Base-by-base conservation (phyloP, 1,139 yeast genomes). In the Candida sp. region DNA sequence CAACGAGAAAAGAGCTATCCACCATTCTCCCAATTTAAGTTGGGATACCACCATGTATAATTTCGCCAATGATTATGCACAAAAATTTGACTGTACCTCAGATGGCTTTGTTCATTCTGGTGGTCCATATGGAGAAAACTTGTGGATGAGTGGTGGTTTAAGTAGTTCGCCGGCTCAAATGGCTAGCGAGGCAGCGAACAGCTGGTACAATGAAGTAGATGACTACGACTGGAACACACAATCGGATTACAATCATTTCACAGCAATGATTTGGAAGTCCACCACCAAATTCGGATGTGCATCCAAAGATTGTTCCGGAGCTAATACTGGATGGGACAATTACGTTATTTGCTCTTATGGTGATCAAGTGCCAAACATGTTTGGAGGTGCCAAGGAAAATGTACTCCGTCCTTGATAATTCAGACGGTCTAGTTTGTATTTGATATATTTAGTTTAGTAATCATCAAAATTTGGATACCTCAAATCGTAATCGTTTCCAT, bases 51-150 rank as follows among this genome's bases (percentile, higher is more conserved):
- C 70, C 12, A 67, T 87, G 42, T 88, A 84, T 48, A 53, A 63
- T 32, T 83, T 78, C 57, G 96, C 97, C 40, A 81, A 82, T 61
- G 61, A 66, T 50, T 83, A 81, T 64, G 89, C 91, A 34, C 75
- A 77, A 60, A 55, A 64, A 34, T 86, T 83, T 66, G 78, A 78
- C 60, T 89, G 97, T 68, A 29, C 38, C 21, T 81, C 82, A 35
- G 86, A 87, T 46, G 52, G 58, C 19, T 79, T 89, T 61, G 65
- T 66, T 30, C 97, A 89, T 69, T 79, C 93, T 43, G 86, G 85
- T 44, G 91, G 91, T 44, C 69, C 74, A 43, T 85, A 81, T 68
- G 97, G 97, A 59, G 97, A 90, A 68, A 90, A 89, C 76, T 75
- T 90, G 60, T 96, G 95, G 39, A 68, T 79, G 43, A 97, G 97